phyloP scores from a whole-genome alignment of 768 basidiomycete species.

The Podaxis pistillaris region DNA sequence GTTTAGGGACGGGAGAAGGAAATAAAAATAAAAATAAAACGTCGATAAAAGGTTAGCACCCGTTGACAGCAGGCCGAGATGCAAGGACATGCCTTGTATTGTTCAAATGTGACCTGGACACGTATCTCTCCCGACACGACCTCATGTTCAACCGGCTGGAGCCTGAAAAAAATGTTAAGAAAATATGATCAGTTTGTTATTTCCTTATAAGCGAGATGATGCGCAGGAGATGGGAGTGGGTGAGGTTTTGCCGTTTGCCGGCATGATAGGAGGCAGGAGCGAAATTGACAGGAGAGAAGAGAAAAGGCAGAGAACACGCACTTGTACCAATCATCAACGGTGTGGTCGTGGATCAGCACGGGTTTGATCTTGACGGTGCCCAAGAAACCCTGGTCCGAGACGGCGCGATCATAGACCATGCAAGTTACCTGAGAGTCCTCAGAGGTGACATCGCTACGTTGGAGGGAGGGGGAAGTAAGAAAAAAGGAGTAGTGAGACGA shows the following conservation, averaged over 20 bases:
- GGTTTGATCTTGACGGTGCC: conserved; percentile 93
- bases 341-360: conserved; percentile 86
- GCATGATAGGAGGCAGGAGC: conserved; percentile 3
- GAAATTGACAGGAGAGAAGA: conserved; percentile 8
- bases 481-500: conserved; percentile 6
- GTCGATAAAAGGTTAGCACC: neutral
- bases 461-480: neutral
- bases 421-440: conserved; percentile 80
- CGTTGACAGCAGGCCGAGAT: conserved; percentile 9
- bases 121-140: conserved; percentile 90
- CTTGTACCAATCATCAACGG: conserved; percentile 98
- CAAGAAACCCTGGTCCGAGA: conserved; percentile 82
- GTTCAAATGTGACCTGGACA: conserved; percentile 92
- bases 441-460: conserved; percentile 85
- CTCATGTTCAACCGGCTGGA: conserved; percentile 76
- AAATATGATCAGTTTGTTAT: neutral
- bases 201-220: neutral
- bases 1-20: neutral
- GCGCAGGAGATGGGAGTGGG: neutral
- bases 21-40: neutral
- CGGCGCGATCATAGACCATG: conserved; percentile 89
- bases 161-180: conserved; percentile 39
- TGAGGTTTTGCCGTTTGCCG: conserved; percentile 1
- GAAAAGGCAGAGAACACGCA: conserved; percentile 40
- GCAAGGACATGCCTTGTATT: conserved; percentile 67